Percentiles rank a stretch among this genome's conserved stretches.
These are phyloP conservation scores for Exophiala aquamarina DNA, from an alignment of 2,329 filamentous ascomycete species.

Conservation along the genomic window DNA sequence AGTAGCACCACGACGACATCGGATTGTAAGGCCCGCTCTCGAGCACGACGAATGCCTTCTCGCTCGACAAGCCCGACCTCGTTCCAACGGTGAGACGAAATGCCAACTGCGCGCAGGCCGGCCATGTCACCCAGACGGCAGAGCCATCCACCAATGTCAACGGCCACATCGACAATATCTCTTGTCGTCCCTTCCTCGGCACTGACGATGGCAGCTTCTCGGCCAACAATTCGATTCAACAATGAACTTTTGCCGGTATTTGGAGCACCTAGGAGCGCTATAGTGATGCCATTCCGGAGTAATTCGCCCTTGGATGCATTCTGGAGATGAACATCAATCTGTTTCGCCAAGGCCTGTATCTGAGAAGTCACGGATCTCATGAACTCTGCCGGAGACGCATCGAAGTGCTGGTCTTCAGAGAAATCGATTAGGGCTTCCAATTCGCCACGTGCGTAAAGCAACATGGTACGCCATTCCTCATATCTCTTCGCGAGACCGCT, in stretches of 20 bases:
- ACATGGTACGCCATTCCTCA: slow-evolving; percentile 73
- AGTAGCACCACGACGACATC: slow-evolving; percentile 82
- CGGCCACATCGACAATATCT: slow-evolving; percentile 86
- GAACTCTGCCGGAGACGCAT: slow-evolving; percentile 75
- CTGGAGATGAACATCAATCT: slow-evolving; percentile 68
- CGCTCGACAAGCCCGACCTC: slow-evolving; percentile 73
- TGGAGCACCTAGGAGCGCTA: slow-evolving; percentile 85
- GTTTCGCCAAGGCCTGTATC: slow-evolving; percentile 59
- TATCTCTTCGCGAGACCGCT: slow-evolving; percentile 72
- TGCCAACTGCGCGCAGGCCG: slow-evolving; percentile 60
- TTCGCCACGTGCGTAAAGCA: slow-evolving; percentile 82
- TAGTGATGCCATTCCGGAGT: slow-evolving; percentile 77
- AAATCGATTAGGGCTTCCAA: slow-evolving; percentile 97
- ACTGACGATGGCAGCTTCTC: slow-evolving; percentile 94
- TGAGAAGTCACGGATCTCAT: slow-evolving; percentile 67
- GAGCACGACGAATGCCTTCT: slow-evolving; percentile 87
- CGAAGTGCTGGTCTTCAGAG: slow-evolving; percentile 94
- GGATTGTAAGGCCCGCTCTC: slow-evolving; percentile 74
- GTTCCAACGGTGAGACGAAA: slow-evolving; percentile 6
- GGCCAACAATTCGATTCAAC: slow-evolving; percentile 83
- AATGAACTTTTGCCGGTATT: slow-evolving; percentile 95
- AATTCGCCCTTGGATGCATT: slow-evolving; percentile 83
- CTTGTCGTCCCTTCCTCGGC: slow-evolving; percentile 89
- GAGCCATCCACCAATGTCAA: slow-evolving; percentile 86
- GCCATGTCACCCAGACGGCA: slow-evolving; percentile 96